Percentiles rank a stretch among this genome's conserved stretches.
Evolutionary conservation across 2,329 filamentous ascomycete genomes (phyloP).

Genomic region (Ceratocystis alfenasii): DNA sequence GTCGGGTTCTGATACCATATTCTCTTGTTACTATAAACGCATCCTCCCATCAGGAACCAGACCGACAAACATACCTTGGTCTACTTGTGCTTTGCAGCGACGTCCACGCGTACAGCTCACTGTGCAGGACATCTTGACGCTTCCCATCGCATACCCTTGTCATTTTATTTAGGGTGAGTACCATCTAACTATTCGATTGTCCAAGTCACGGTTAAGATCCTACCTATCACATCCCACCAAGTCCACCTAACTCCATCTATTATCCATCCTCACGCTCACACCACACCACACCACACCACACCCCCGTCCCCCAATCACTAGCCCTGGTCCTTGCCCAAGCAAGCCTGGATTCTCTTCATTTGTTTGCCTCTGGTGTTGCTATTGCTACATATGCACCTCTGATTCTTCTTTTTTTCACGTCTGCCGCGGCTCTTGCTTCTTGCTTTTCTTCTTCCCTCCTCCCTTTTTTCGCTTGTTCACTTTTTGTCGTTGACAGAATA

Average conservation of each 20-base stretch:
- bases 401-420: neutral
- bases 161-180: too few relatives aligned
- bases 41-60: neutral
- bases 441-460: neutral
- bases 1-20: neutral
- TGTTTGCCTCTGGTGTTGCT: neutral
- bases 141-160: neutral
- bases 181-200: too few relatives aligned
- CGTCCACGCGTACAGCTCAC: neutral
- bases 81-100: neutral
- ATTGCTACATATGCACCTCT: slow-evolving; percentile 2
- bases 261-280: neutral
- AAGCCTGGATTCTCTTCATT: neutral
- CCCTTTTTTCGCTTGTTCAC: slow-evolving; percentile 6
- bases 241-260: neutral
- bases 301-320: neutral
- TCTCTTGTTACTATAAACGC: neutral
- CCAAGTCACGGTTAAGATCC: too few relatives aligned
- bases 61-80: neutral
- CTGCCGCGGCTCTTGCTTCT: neutral
- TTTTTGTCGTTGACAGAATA: neutral
- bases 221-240: neutral
- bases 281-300: neutral
- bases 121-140: neutral
- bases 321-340: neutral